Evolutionary conservation across 345 rosid species (phyloP).

Genomic region (Rhodamnia rubescens): DNA sequence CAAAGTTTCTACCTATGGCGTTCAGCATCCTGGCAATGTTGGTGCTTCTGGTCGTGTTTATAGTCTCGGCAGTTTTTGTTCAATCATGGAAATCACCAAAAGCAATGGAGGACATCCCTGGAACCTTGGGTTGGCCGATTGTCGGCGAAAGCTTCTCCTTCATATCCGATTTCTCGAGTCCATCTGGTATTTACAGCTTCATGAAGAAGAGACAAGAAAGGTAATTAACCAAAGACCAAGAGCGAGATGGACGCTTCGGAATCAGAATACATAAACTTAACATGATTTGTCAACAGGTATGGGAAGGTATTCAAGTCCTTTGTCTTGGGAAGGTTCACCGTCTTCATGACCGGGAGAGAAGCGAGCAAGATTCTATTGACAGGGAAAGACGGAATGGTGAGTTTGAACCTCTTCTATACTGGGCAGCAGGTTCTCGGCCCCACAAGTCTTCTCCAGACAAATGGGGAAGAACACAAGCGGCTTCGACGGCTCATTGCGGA

Average conservation of each 20-base stretch:
- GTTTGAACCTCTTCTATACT: conserved; percentile 57
- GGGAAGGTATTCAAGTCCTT: conserved; percentile 55
- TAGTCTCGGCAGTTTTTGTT: conserved; percentile 12
- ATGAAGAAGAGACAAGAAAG: conserved; percentile 45
- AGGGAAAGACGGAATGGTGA: conserved; percentile 67
- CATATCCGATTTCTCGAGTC: conserved; percentile 39
- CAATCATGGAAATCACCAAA: conserved; percentile 30
- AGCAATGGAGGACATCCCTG: conserved; percentile 47
- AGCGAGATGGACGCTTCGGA: not conserved
- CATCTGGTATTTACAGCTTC: conserved; percentile 48
- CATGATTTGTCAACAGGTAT: conserved; percentile 19
- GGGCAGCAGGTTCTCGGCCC: conserved; percentile 55
- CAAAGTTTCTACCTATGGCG: conserved; percentile 21
- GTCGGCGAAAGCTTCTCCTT: conserved; percentile 55
- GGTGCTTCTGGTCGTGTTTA: conserved; percentile 9
- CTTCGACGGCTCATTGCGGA: conserved; percentile 43
- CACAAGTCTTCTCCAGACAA: conserved; percentile 51
- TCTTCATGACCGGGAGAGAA: conserved; percentile 62
- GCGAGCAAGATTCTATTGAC: conserved; percentile 53
- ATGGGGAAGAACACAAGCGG: conserved; percentile 50
- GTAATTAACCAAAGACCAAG: conserved; percentile 9
- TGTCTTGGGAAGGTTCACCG: conserved; percentile 42
- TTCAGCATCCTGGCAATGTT: conserved; percentile 15
- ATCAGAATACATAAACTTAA: not conserved
- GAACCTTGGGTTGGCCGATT: conserved; percentile 52